A percentile compares a stretch with the other conserved stretches of the same genome.
These are phyloP conservation scores for Fraxinus greggii DNA, from an alignment of 305 asterid species.

Conservation along the genomic window DNA sequence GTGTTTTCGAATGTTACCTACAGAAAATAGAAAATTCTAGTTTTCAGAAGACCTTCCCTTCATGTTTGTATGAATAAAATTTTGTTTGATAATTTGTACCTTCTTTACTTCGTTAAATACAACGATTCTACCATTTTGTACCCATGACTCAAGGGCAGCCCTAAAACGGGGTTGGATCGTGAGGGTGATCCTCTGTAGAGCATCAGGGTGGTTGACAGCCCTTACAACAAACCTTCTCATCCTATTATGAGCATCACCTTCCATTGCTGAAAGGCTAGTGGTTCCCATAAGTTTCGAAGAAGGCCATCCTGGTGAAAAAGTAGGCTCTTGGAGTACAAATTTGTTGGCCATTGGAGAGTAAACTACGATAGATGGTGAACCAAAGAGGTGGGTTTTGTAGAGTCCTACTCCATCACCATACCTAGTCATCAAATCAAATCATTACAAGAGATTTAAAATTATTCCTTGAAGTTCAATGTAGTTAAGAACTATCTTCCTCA, in stretches of 20 bases:
- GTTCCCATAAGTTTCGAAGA: slow-evolving; percentile 37
- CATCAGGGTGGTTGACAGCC: slow-evolving; percentile 48
- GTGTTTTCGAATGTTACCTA: slow-evolving; percentile 43
- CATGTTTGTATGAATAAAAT: background rate
- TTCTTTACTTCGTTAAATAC: slow-evolving; percentile 39
- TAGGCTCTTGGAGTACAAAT: slow-evolving; percentile 38
- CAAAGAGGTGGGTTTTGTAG: slow-evolving; percentile 50
- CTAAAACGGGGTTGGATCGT: slow-evolving; percentile 47
- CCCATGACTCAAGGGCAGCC: slow-evolving; percentile 45
- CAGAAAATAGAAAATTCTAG: background rate
- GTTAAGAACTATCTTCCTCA: background rate
- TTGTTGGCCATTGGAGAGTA: slow-evolving; percentile 42
- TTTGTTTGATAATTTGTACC: slow-evolving; percentile 24
- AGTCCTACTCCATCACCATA: slow-evolving; percentile 52
- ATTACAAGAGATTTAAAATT: background rate
- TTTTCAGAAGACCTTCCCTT: background rate
- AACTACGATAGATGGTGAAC: slow-evolving; percentile 46
- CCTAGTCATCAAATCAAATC: slow-evolving; percentile 22
- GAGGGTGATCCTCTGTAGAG: slow-evolving; percentile 43
- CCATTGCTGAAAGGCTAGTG: slow-evolving; percentile 32
- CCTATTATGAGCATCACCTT: slow-evolving; percentile 46
- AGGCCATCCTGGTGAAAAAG: slow-evolving; percentile 36
- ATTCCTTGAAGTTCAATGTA: background rate
- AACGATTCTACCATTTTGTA: slow-evolving; percentile 32
- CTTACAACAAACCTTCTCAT: slow-evolving; percentile 39